Evolutionary conservation across 306 rosid species (phyloP).

Genomic region (Ormosia emarginata): DNA sequence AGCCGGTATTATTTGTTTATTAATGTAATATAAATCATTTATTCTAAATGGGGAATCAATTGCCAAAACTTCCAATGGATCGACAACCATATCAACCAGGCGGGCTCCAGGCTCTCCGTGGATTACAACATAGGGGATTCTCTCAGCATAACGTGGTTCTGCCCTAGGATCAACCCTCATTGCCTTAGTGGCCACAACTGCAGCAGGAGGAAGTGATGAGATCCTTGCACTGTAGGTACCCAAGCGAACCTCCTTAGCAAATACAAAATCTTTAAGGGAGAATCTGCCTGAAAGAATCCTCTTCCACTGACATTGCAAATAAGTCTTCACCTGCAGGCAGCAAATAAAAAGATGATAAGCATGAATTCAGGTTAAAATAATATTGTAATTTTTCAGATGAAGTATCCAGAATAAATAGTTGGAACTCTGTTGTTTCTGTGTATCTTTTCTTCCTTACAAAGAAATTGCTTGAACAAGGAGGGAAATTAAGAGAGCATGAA

Average conservation of each 20-base stretch:
- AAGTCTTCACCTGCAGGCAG: constrained; percentile 60
- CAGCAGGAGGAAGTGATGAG: constrained; percentile 94
- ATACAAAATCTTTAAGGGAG: constrained; percentile 80
- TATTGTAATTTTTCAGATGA: constrained; percentile 15
- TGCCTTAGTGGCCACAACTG: constrained; percentile 92
- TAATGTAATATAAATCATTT: constrained; percentile 84
- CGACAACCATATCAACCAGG: constrained; percentile 88
- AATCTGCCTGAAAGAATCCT: constrained; percentile 78
- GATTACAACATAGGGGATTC: constrained; percentile 83
- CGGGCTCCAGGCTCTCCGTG: constrained; percentile 96
- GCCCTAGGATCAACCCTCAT: constrained; percentile 86
- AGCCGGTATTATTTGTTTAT: constrained; percentile 90
- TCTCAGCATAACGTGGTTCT: constrained; percentile 89
- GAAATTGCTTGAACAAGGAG: constrained; percentile 5
- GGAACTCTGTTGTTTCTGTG: neutral
- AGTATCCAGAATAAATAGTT: constrained; percentile 8
- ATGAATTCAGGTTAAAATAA: constrained; percentile 12
- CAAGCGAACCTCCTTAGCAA: constrained; percentile 92
- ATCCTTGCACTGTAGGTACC: constrained; percentile 75
- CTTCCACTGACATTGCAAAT: constrained; percentile 87
- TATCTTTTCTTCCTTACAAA: neutral
- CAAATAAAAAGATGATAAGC: constrained; percentile 17
- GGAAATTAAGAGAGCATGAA: neutral
- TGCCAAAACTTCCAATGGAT: constrained; percentile 81
- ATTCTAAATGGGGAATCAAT: constrained; percentile 70